Evolutionary conservation across 495 filamentous ascomycete species (phyloP).

Genomic region (Hypoxylon lienhwacheense): DNA sequence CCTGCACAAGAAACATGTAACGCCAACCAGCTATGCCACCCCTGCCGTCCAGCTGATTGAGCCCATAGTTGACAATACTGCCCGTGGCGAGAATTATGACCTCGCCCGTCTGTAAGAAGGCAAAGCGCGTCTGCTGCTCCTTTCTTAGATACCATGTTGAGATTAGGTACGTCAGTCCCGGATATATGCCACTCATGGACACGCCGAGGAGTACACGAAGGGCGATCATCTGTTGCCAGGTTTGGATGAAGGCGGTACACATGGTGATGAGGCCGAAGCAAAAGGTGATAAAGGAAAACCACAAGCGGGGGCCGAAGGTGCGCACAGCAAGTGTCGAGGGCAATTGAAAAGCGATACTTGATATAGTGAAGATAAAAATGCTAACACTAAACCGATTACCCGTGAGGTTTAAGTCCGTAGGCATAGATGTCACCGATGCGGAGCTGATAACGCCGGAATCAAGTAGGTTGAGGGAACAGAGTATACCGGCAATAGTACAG

Average conservation of each 20-base stretch:
- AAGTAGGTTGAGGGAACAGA: slow-evolving; percentile 72
- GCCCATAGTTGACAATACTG: slow-evolving; percentile 70
- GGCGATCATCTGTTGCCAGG: slow-evolving; percentile 74
- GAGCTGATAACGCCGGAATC: slow-evolving; percentile 78
- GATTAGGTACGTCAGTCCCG: slow-evolving; percentile 70
- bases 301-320: slow-evolving; percentile 66
- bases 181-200: slow-evolving; percentile 69
- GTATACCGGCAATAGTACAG: slow-evolving; percentile 72
- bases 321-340: slow-evolving; percentile 72
- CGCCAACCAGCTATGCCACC: slow-evolving; percentile 69
- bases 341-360: slow-evolving; percentile 73
- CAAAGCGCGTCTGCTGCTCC: slow-evolving; percentile 77
- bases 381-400: slow-evolving; percentile 69
- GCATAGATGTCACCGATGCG: slow-evolving; percentile 75
- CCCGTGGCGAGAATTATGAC: slow-evolving; percentile 70
- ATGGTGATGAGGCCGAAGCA: slow-evolving; percentile 72
- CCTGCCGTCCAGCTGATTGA: slow-evolving; percentile 64
- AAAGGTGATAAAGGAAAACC: slow-evolving; percentile 69
- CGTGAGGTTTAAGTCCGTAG: slow-evolving; percentile 63
- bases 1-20: slow-evolving; percentile 77
- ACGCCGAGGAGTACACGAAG: slow-evolving; percentile 72
- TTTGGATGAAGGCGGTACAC: slow-evolving; percentile 69
- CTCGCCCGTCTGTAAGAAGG: slow-evolving; percentile 70
- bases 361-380: slow-evolving; percentile 79
- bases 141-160: slow-evolving; percentile 71